Percentiles rank a stretch among this genome's conserved stretches.
phyloP scores from a whole-genome alignment of 805 yeast genomes.

The Metschnikowia continentalis region DNA sequence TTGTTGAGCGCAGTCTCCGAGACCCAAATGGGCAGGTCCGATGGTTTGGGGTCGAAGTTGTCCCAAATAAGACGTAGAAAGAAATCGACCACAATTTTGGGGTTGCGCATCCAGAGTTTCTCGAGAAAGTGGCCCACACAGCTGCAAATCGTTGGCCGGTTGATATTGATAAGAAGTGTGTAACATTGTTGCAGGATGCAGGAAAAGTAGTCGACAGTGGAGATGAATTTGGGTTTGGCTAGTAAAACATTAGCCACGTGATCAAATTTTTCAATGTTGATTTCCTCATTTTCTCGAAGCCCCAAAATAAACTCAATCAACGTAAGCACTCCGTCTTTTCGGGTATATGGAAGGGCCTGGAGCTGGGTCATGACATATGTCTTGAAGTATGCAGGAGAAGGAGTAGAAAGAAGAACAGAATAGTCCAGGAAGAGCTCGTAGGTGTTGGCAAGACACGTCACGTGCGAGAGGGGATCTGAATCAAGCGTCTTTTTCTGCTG shows the following conservation, averaged over 20 bases:
- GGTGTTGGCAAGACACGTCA: conserved; percentile 53
- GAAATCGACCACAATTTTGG: conserved; percentile 53
- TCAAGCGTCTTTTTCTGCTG: too few species aligned
- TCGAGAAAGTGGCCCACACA: conserved; percentile 55
- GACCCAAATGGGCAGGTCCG: conserved; percentile 25
- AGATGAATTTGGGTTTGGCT: conserved; percentile 53
- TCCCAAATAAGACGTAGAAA: conserved; percentile 49
- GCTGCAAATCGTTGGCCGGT: conserved; percentile 57
- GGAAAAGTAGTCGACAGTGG: conserved; percentile 48
- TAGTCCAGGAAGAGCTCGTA: conserved; percentile 61
- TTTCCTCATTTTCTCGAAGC: conserved; percentile 64
- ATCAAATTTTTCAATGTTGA: conserved; percentile 62
- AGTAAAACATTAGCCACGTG: conserved; percentile 64
- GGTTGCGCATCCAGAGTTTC: conserved; percentile 47
- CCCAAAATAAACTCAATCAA: conserved; percentile 77
- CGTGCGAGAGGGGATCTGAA: conserved; percentile 2
- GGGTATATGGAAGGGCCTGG: conserved; percentile 52
- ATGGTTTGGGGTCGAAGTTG: conserved; percentile 33
- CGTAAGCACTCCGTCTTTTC: conserved; percentile 62
- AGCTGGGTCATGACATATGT: conserved; percentile 46
- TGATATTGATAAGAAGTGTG: conserved; percentile 51
- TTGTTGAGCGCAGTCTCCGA: conserved; percentile 54
- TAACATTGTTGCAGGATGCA: conserved; percentile 63
- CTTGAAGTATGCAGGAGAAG: conserved; percentile 45
- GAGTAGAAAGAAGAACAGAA: conserved; percentile 51